Evolutionary conservation across 768 basidiomycete genomes (phyloP), one percentile per base, ranked within the genome.

Genomic region (Mycena vulgaris): DNA sequence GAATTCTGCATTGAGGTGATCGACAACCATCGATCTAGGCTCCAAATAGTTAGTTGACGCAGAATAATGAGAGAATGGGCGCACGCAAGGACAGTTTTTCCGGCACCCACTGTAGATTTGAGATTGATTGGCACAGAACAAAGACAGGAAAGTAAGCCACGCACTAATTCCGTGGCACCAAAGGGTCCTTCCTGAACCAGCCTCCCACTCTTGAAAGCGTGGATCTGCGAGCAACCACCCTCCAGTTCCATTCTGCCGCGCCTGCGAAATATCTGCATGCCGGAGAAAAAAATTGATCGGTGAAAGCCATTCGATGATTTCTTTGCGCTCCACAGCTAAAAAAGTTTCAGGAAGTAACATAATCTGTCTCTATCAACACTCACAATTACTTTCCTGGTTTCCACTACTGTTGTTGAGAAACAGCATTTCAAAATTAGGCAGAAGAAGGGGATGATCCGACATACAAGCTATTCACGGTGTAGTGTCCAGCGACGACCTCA

Each of bases 71-170:
- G n/a, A n/a, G n/a, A n/a, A n/a, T n/a, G n/a, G n/a, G n/a, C 39
- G 14, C 17, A 57, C 55, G 55, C 37, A 37, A 57, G 37, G 25
- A 57, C 14, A 37, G 55, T 57, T 28, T 57, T 40, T 21, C 55
- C 55, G 23, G 55, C 55, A 17, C 55, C 55, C 25, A 37, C 55
- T 57, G 30, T 47, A 2, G 14, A n/a, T 9, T 5, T n/a, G 5
- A 23, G 4, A 47, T n/a, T 47, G 14, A 47, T 47, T n/a, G n/a
- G 23, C 8, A n/a, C n/a, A n/a, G n/a, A n/a, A n/a, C n/a, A n/a
- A n/a, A n/a, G n/a, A 23, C 5, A 9, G 21, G 21, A 25, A n/a
- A 23, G 8, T 14, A 47, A 23, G 23, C 23, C n/a, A 47, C 45
- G 14, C 23, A 47, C 23, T 14, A 5, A 47, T 47, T 23, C 45